A percentile compares a stretch with the other conserved stretches of the same genome.
These are phyloP conservation scores for Candida glaebosa DNA, from an alignment of 805 yeast genomes.

Conservation along the genomic window DNA sequence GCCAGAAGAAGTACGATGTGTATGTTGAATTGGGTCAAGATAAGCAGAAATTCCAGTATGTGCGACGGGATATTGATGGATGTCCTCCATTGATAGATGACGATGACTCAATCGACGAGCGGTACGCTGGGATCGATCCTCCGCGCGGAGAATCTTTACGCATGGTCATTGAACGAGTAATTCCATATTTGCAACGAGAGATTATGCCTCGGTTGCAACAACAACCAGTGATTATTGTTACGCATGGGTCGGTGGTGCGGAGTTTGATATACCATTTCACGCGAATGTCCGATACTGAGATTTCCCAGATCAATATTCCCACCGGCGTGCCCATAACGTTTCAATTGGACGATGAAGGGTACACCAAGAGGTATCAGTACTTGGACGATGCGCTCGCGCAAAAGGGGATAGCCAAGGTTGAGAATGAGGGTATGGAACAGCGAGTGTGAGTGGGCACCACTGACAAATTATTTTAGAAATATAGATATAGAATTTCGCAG, in stretches of 20 bases:
- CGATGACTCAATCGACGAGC: conserved; percentile 35
- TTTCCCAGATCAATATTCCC: conserved; percentile 39
- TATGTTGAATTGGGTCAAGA: conserved; percentile 33
- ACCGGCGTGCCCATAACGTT: conserved; percentile 45
- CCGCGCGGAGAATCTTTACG: conserved; percentile 40
- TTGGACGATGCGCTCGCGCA: conserved; percentile 39
- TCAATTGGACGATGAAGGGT: conserved; percentile 31
- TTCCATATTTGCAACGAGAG: conserved; percentile 33
- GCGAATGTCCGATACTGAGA: conserved; percentile 33
- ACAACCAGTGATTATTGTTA: conserved; percentile 34
- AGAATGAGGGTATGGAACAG: conserved; percentile 23
- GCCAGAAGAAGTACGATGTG: conserved; percentile 34
- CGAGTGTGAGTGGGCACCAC: not conserved
- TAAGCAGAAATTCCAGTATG: conserved; percentile 34
- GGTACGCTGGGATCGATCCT: conserved; percentile 25
- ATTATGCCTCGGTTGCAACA: conserved; percentile 23
- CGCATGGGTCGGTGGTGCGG: conserved; percentile 43
- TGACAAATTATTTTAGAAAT: too few relatives aligned
- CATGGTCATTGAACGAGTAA: conserved; percentile 36
- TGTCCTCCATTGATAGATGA: conserved; percentile 30
- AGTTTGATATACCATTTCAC: conserved; percentile 37
- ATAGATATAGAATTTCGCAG: too few relatives aligned
- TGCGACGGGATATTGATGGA: conserved; percentile 36
- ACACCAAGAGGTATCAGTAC: conserved; percentile 30
- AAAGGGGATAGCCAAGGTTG: conserved; percentile 34